Conservation (phyloP, 768 basidiomycete genomes). For the Naganishia randhawae region DNA sequence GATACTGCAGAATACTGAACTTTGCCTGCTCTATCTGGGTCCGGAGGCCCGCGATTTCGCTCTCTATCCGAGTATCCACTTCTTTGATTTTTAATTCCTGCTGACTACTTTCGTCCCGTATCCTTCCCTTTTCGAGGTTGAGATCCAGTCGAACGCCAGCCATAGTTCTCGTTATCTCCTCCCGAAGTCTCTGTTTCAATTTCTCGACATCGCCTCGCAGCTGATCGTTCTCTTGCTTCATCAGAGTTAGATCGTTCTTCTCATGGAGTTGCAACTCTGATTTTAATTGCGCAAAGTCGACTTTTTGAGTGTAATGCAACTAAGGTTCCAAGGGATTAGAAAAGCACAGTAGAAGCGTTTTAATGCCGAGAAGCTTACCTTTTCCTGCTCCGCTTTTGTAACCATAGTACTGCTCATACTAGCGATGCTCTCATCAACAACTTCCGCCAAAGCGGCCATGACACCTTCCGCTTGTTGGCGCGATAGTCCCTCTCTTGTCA, state of each 20-base stretch:
- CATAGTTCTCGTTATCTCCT: conserved; percentile 87
- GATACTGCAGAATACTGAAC: conserved; percentile 52
- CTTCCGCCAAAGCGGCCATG: conserved; percentile 93
- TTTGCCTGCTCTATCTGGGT: conserved; percentile 56
- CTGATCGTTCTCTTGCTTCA: conserved; percentile 96
- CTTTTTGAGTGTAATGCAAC: conserved; percentile 55
- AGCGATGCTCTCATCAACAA: conserved; percentile 92
- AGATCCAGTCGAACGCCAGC: conserved; percentile 89
- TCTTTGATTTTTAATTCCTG: conserved; percentile 97
- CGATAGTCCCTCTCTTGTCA: conserved; percentile 83
- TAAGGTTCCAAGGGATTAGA: conserved; percentile 17
- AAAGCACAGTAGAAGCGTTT: neutral
- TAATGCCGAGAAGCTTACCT: conserved; percentile 55
- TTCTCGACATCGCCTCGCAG: conserved; percentile 84
- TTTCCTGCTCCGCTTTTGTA: conserved; percentile 91
- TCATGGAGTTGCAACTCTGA: conserved; percentile 93
- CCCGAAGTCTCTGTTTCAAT: conserved; percentile 84
- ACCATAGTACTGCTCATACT: conserved; percentile 97
- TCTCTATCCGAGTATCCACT: conserved; percentile 93
- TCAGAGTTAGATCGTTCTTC: conserved; percentile 90
- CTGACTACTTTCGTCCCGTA: conserved; percentile 83
- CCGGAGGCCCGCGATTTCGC: conserved; percentile 81
- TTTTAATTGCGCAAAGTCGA: conserved; percentile 94
- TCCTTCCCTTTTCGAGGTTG: conserved; percentile 87
- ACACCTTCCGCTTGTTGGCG: conserved; percentile 92